Evolutionary conservation across 192 early-diverging fungal genomes (phyloP).

Genomic region (Podila clonocystis): DNA sequence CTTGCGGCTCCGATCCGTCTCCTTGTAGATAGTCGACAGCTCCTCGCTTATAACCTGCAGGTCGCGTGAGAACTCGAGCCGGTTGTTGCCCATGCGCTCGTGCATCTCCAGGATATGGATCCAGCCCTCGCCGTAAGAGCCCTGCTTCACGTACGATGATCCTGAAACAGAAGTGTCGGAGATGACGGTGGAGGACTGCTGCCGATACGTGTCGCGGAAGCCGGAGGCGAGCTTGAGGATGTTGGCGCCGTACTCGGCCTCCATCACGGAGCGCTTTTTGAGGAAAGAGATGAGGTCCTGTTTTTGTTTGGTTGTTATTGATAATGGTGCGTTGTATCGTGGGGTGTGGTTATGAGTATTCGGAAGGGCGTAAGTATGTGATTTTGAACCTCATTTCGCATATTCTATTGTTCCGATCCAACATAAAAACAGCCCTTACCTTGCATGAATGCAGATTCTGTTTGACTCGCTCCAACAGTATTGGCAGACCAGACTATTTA

Average conservation of each 20-base stretch:
- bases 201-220: constrained; percentile 66
- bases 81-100: constrained; percentile 82
- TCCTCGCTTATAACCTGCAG: constrained; percentile 86
- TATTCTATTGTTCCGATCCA: no score
- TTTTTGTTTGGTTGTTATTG: neutral
- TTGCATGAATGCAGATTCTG: constrained; percentile 73
- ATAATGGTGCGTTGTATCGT: no score
- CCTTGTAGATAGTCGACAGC: constrained; percentile 73
- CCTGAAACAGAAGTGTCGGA: neutral
- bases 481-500: constrained; percentile 69
- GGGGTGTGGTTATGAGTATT: neutral
- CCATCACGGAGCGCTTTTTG: constrained; percentile 88
- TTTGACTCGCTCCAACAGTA: constrained; percentile 76
- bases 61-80: constrained; percentile 77
- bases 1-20: constrained; percentile 82
- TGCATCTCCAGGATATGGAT: constrained; percentile 81
- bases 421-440: constrained; percentile 13
- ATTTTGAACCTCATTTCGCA: neutral
- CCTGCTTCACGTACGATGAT: constrained; percentile 37
- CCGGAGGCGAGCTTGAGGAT: constrained; percentile 81
- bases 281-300: constrained; percentile 83
- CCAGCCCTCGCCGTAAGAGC: constrained; percentile 84
- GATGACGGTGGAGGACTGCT: constrained; percentile 61
- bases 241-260: constrained; percentile 89
- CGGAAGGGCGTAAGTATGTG: neutral